Evolutionary conservation across 2,329 filamentous ascomycete species (phyloP).

Genomic region (Trichoderma pleuroti): DNA sequence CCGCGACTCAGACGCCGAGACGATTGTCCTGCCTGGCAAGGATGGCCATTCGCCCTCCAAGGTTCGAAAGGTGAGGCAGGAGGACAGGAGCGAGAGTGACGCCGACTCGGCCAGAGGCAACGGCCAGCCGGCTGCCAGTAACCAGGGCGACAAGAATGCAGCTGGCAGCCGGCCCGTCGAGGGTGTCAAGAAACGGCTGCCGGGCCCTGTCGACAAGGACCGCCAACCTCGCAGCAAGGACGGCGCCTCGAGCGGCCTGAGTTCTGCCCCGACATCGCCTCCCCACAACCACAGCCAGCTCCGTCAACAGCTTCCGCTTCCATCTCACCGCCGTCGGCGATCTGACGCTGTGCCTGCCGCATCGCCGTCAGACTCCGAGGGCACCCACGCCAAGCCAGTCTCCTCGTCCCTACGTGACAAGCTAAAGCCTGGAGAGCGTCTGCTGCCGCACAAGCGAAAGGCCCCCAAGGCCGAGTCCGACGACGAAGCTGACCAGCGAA

Average conservation of each 20-base stretch:
- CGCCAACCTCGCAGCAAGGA: conserved; percentile 45
- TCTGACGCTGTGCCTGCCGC: conserved; percentile 34
- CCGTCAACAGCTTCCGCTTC: conserved; percentile 32
- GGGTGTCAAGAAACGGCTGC: conserved; percentile 46
- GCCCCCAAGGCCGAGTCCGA: conserved; percentile 53
- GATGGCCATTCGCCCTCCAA: conserved; percentile 63
- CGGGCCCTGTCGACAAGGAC: conserved; percentile 38
- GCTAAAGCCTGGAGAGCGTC: conserved; percentile 45
- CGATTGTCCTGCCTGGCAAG: conserved; percentile 64
- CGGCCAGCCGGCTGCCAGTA: conserved; percentile 33
- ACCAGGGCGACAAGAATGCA: conserved; percentile 35
- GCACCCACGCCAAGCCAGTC: conserved; percentile 40
- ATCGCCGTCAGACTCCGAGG: conserved; percentile 57
- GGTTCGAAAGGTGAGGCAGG: conserved; percentile 61
- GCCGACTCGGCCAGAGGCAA: conserved; percentile 38
- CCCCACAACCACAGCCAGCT: conserved; percentile 31
- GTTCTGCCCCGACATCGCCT: conserved; percentile 57
- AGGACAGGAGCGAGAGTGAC: conserved; percentile 59
- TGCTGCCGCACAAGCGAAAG: conserved; percentile 52
- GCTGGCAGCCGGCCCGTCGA: conserved; percentile 33
- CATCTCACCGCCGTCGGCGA: conserved; percentile 32
- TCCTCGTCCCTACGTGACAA: conserved; percentile 48
- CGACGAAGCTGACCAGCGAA: conserved; percentile 53
- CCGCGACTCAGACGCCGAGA: conserved; percentile 68
- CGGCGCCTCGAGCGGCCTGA: conserved; percentile 51